Conservation (phyloP, 73 alveolate species). For the Stentor roeselii region DNA sequence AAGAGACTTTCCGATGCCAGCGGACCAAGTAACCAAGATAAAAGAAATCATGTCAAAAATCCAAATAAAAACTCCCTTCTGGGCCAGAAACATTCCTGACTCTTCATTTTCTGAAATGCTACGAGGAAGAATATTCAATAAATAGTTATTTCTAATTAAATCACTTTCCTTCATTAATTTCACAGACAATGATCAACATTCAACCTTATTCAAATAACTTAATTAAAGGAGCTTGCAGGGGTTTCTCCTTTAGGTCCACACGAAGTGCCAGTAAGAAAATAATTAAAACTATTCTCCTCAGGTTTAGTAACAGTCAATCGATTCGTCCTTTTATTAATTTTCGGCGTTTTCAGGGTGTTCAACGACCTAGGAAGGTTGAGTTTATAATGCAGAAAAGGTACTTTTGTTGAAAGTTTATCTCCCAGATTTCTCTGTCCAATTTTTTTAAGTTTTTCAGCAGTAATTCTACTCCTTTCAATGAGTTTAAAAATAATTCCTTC, state of each 20-base stretch:
- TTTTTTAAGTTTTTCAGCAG: not conserved
- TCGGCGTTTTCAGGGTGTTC: not conserved
- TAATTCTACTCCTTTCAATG: not conserved
- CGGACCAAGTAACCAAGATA: not conserved
- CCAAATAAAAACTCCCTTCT: not conserved
- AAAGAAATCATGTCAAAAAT: constrained; percentile 17
- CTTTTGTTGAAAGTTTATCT: not conserved
- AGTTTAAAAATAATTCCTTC: not conserved
- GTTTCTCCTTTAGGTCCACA: no score
- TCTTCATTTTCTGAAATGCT: not conserved
- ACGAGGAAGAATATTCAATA: not conserved
- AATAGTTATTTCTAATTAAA: no score
- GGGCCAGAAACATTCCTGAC: constrained; percentile 23
- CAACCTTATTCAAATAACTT: no score
- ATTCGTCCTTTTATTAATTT: not conserved
- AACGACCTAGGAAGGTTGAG: not conserved
- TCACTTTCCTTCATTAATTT: no score
- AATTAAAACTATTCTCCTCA: not conserved
- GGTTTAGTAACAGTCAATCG: not conserved
- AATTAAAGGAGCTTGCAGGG: no score
- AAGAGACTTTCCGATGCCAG: constrained; percentile 6
- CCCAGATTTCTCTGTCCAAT: not conserved
- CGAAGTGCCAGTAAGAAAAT: not conserved
- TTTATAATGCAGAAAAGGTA: not conserved
- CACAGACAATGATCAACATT: no score